Evolutionary conservation across 2,329 filamentous ascomycete species (phyloP), one percentile per base, ranked within the genome.

Genomic region (Lachnum nothofagi): DNA sequence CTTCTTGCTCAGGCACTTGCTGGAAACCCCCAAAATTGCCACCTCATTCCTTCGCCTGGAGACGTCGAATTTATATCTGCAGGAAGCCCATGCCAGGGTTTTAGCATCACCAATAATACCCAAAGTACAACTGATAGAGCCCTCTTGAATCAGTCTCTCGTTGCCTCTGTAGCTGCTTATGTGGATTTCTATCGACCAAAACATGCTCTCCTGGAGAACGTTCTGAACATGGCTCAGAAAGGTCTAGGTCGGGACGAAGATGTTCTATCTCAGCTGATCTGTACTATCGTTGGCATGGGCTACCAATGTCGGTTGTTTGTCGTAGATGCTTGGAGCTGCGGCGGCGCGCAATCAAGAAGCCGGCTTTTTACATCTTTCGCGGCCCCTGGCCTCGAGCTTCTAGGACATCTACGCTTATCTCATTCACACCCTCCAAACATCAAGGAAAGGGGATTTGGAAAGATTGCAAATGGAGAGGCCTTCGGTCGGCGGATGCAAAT

Each of bases 151-250:
- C 85, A 85, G 27, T 91, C 86, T 0, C 77, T 93, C 24, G 78
- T 93, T 0, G 87, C 86, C 0, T 86, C 86, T 0, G 88, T 91
- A 31, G 83, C 82, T 0, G 81, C 87, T 0, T 88, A 78, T 51
- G 72, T 91, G 1, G 88, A 94, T 54, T 68, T 88, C 0, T 90
- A 88, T 55, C 77, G 83, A 0, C 88, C 88, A 0, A 73, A 78
- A n/a, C 91, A 86, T 60, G 85, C 82, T 0, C 56, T 91, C 0
- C 72, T 94, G 0, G 88, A 94, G 64, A 94, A 94, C 56, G 88
- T 94, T 0, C 67, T 78, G 0, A 73, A 70, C 0, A 88, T 91
- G 68, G 76, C 74, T 69, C 40, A 71, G 61, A 20, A 68, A 70
- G 16, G 70, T 65, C 16, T 59, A 62, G 5, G 68, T 66, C 25